Conservation (phyloP, 768 basidiomycete species). For the Mycena rosella region DNA sequence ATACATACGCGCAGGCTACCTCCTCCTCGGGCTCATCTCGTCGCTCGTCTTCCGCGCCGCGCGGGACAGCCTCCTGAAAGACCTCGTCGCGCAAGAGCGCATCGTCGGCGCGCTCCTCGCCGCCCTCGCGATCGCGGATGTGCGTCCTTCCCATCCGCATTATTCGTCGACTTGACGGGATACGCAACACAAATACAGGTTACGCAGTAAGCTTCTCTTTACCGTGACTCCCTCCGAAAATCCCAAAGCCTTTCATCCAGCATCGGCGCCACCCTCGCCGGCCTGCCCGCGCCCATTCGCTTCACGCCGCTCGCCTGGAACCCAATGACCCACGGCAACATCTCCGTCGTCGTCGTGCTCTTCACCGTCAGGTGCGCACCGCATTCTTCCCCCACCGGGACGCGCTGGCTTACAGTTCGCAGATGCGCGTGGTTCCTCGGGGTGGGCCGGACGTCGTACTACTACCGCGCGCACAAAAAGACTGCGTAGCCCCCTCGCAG, state of each 20-base stretch:
- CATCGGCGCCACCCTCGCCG: slow-evolving; percentile 66
- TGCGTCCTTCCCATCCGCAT: slow-evolving; percentile 50
- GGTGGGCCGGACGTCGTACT: slow-evolving; percentile 60
- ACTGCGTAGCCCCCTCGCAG: slow-evolving; percentile 20
- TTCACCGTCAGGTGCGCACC: slow-evolving; percentile 66
- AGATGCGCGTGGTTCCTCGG: slow-evolving; percentile 71
- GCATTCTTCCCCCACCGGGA: not conserved
- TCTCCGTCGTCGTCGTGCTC: slow-evolving; percentile 71
- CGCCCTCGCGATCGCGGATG: slow-evolving; percentile 79
- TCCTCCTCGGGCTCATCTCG: slow-evolving; percentile 73
- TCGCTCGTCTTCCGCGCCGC: slow-evolving; percentile 77
- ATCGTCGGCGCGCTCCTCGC: slow-evolving; percentile 73
- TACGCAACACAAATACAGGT: too few relatives aligned
- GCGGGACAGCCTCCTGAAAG: slow-evolving; percentile 67
- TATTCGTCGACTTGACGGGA: too few relatives aligned
- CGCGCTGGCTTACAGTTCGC: slow-evolving; percentile 2
- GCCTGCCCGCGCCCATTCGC: slow-evolving; percentile 68
- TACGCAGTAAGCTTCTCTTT: slow-evolving; percentile 65
- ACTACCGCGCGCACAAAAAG: slow-evolving; percentile 41
- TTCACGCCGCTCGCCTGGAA: slow-evolving; percentile 72
- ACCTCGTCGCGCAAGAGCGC: slow-evolving; percentile 74
- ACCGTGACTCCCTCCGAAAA: slow-evolving; percentile 12
- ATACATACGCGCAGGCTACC: slow-evolving; percentile 65
- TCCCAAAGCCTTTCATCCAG: slow-evolving; percentile 50
- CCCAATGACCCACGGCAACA: slow-evolving; percentile 81